Percentiles rank a stretch among this genome's conserved stretches.
Conservation (phyloP, 306 rosid genomes). For the Geum urbanum region DNA sequence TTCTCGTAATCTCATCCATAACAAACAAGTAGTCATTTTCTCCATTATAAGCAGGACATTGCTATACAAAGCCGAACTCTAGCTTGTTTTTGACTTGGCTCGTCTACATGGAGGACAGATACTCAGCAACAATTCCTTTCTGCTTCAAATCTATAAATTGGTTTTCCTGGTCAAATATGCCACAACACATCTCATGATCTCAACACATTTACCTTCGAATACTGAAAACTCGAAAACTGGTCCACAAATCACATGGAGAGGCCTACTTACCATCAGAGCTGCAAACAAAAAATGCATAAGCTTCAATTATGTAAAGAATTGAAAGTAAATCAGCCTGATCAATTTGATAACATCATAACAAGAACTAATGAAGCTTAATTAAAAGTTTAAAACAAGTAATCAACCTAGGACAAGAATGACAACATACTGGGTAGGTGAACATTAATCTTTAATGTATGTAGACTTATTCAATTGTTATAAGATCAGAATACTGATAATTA, state of each 20-base stretch:
- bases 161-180: conserved; percentile 58
- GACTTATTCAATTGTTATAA: no score
- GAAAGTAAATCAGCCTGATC: no score
- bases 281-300: conserved; percentile 28
- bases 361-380: no score
- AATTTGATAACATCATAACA: no score
- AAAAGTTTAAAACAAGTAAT: no score
- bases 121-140: conserved; percentile 83
- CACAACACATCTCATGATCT: conserved; percentile 11
- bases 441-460: no score
- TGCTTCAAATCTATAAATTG: conserved; percentile 84
- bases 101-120: conserved; percentile 80
- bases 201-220: conserved; percentile 19
- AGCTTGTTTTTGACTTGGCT: conserved; percentile 63
- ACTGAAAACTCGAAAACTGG: conserved; percentile 6
- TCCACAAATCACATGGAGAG: background rate
- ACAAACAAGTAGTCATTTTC: background rate
- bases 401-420: no score
- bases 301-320: no score
- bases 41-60: background rate
- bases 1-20: conserved; percentile 23
- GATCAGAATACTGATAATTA: no score
- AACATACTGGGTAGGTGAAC: no score
- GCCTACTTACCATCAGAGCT: conserved; percentile 80
- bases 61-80: background rate